Evolutionary conservation across 805 yeast species (phyloP), one percentile per base, ranked within the genome.

Genomic region (Cyberlindnera xishuangbannaensis): DNA sequence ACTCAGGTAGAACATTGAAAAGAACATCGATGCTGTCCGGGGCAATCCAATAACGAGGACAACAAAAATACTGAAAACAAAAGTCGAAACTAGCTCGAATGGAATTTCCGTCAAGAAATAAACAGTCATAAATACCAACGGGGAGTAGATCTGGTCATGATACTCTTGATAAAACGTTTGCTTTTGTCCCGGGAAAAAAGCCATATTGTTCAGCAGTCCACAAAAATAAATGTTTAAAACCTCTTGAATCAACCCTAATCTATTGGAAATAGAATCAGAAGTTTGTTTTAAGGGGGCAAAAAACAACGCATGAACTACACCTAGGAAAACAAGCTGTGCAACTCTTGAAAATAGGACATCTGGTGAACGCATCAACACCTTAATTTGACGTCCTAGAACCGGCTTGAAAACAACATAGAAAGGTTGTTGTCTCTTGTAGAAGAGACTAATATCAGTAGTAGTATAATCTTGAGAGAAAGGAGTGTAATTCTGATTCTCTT

Each of bases 211-310:
- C 35, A 86, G 66, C 69, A 85, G 73, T 1, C 95, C 95, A 30
- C 78, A 76, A 53, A 77, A 86, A 50, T 81, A 85, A 32, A 85
- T 53, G 19, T 85, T 76, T 15, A 80, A 62, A 4, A 79, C 69
- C 49, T 83, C 83, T 54, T 86, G 95, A 3, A 81, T 68, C 30
- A 85, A 59, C 4, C 95, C 95, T 13, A 86, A 56, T 43, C 94
- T 62, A 54, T 84, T 74, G 37, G 66, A 67, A 20, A 83, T 68
- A 21, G 90, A 79, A 1, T 56, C 54, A 30, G 57, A 55, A 21
- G 51, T 47, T 34, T 71, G 58, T 35, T 64, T 65, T 28, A 78
- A 47, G 7, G 83, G 81, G 1, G 84, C 64, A 61, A 77, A 85
- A 48, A 69, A 86, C 26, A 85, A 60, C 0, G 90, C 73, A 30